Percentiles rank a stretch among this genome's conserved stretches.
These are phyloP conservation scores for Nakaseomyces uthaithaninus DNA, from an alignment of 1,139 yeast genomes.

Conservation along the genomic window DNA sequence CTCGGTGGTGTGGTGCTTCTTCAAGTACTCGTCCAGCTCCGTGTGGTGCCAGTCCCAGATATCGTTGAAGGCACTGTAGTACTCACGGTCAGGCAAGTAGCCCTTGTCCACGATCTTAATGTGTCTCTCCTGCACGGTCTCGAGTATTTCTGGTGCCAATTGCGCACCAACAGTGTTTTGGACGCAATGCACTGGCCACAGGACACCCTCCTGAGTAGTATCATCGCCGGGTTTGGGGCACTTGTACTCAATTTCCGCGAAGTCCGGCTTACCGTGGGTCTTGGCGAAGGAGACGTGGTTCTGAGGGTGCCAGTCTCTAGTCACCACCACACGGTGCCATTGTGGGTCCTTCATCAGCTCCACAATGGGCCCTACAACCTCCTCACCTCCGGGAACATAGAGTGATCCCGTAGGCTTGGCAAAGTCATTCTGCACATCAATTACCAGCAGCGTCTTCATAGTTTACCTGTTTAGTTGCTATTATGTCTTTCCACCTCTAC, in stretches of 20 bases:
- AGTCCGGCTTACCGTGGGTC: slow-evolving; percentile 52
- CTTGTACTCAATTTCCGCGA: slow-evolving; percentile 39
- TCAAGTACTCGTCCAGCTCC: slow-evolving; percentile 47
- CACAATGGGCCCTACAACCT: slow-evolving; percentile 44
- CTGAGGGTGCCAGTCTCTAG: slow-evolving; percentile 85
- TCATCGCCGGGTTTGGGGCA: slow-evolving; percentile 40
- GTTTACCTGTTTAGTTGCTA: background rate
- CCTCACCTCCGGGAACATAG: slow-evolving; percentile 63
- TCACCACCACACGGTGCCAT: slow-evolving; percentile 63
- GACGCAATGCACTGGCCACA: slow-evolving; percentile 93
- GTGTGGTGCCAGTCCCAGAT: slow-evolving; percentile 68
- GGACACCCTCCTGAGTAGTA: slow-evolving; percentile 18
- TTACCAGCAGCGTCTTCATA: slow-evolving; percentile 51
- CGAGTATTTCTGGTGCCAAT: slow-evolving; percentile 44
- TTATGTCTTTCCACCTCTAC: no score
- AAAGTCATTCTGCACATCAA: slow-evolving; percentile 84
- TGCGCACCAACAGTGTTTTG: slow-evolving; percentile 61
- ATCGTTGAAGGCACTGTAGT: slow-evolving; percentile 83
- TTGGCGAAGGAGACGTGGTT: slow-evolving; percentile 78
- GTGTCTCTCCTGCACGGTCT: slow-evolving; percentile 24
- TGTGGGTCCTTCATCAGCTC: slow-evolving; percentile 34
- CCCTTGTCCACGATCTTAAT: slow-evolving; percentile 59
- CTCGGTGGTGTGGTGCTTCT: slow-evolving; percentile 40
- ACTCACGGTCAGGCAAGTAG: slow-evolving; percentile 60
- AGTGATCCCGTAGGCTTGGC: slow-evolving; percentile 69